Evolutionary conservation across 805 yeast species (phyloP).

Genomic region (Hanseniaspora thailandica): DNA sequence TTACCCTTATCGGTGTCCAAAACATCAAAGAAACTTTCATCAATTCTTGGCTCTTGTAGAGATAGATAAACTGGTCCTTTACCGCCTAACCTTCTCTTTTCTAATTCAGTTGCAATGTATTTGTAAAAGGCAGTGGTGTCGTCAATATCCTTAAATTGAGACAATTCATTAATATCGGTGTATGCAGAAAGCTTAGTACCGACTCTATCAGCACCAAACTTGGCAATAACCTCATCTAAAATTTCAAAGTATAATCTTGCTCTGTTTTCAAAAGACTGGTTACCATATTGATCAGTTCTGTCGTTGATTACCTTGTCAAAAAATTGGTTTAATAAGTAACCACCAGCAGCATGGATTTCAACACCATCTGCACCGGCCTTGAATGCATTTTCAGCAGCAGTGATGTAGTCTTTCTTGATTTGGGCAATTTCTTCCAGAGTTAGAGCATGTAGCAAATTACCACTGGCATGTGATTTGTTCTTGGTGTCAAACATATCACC

Average conservation of each 20-base stretch:
- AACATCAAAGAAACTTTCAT: slow-evolving; percentile 18
- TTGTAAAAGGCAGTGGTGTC: slow-evolving; percentile 31
- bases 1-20: slow-evolving; percentile 12
- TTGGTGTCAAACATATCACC: slow-evolving; percentile 28
- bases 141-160: slow-evolving; percentile 28
- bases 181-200: slow-evolving; percentile 41
- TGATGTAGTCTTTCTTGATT: slow-evolving; percentile 30
- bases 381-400: slow-evolving; percentile 34
- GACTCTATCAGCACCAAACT: slow-evolving; percentile 41
- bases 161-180: slow-evolving; percentile 31
- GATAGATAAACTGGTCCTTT: slow-evolving; percentile 34
- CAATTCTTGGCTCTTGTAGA: slow-evolving; percentile 37
- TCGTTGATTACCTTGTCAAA: slow-evolving; percentile 38
- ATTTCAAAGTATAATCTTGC: slow-evolving; percentile 37
- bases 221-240: slow-evolving; percentile 39
- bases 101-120: slow-evolving; percentile 33
- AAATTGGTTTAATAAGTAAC: slow-evolving; percentile 49
- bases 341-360: slow-evolving; percentile 58
- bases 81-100: slow-evolving; percentile 26
- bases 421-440: slow-evolving; percentile 30
- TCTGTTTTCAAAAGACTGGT: slow-evolving; percentile 37
- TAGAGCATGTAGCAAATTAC: slow-evolving; percentile 19
- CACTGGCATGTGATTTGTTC: slow-evolving; percentile 29
- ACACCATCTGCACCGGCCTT: slow-evolving; percentile 43
- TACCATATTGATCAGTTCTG: slow-evolving; percentile 45